Base-by-base conservation (phyloP, 768 basidiomycete species). In the Rhodotorula babjevae region DNA sequence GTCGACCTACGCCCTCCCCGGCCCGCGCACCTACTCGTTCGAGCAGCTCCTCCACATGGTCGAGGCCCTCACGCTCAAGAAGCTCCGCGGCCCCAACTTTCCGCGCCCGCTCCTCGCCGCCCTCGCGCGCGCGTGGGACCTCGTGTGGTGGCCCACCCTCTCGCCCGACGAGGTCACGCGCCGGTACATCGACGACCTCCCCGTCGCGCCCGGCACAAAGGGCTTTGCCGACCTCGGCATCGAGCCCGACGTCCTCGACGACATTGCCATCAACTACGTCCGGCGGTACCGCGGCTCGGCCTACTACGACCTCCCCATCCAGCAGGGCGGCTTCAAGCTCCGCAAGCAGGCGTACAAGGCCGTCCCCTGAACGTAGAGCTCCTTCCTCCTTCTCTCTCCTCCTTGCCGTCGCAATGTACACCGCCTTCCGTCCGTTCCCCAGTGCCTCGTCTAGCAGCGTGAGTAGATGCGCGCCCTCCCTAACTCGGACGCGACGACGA, bases 121-220 rank as follows among this genome's bases (percentile, higher is more conserved):
- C 15, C 81, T 91, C 52, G 85, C 93, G 8, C 87, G 84, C 76
- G 81, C 84, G 61, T 84, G 85, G n/a, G 85, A 87, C 79, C 81
- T 77, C 71, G 85, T 82, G 0, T 99, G 93, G 93, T 98, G 94
- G 93, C 93, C 94, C 21, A 85, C 90, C 50, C 84, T 96, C 62
- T 87, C 86, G 79, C 91, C 93, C 2, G 95, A 99, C 80, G 93
- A 96, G 81, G 89, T 99, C 31, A 85, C 87, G 78, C 85, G 96
- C 78, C 87, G 92, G 71, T 96, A 87, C 80, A 87, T 97, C 76
- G 86, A 93, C 82, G 94, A 98, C 81, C 67, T 80, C 19, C 80
- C 80, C 16, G 83, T 84, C 50, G 85, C 87, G 68, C 86, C 84
- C 69, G 85, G 83, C 29, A 79, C 74, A 74, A 82, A 68, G 79